These are phyloP conservation scores for Aspergillus taichungensis DNA, from an alignment of 495 filamentous ascomycete species.

Conservation along the genomic window DNA sequence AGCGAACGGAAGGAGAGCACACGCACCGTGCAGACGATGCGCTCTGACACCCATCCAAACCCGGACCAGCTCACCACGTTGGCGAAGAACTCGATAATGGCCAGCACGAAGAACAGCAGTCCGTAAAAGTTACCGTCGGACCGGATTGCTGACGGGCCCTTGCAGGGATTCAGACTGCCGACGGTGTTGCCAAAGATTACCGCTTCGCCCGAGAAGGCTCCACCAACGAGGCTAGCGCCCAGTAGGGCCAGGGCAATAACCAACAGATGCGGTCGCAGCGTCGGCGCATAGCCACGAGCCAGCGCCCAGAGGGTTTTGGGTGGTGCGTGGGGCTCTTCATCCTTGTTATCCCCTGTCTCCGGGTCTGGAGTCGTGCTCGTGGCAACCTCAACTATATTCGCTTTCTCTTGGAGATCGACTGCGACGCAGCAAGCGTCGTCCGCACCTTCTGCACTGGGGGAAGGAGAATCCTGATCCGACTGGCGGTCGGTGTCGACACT, in stretches of 20 bases:
- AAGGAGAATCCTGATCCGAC: constrained; percentile 19
- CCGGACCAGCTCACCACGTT: constrained; percentile 41
- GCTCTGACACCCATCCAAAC: constrained; percentile 45
- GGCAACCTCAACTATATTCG: constrained; percentile 11
- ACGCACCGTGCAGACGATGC: constrained; percentile 41
- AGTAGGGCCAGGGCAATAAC: constrained; percentile 28
- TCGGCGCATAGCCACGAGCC: constrained; percentile 21
- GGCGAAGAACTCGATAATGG: constrained; percentile 44
- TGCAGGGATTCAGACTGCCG: constrained; percentile 36
- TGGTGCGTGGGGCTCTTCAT: constrained; percentile 23
- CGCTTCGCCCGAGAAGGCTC: constrained; percentile 40
- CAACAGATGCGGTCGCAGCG: constrained; percentile 29
- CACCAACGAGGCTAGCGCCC: constrained; percentile 35
- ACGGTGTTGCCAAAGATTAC: constrained; percentile 47
- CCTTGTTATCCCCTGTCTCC: constrained; percentile 9
- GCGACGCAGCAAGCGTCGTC: constrained; percentile 12
- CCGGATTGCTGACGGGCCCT: constrained; percentile 24
- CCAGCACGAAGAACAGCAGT: constrained; percentile 48
- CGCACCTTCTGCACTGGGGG: constrained; percentile 17
- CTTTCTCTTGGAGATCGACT: constrained; percentile 4
- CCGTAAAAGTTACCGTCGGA: constrained; percentile 40
- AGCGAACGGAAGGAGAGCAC: constrained; percentile 43
- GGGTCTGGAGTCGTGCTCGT: constrained; percentile 9
- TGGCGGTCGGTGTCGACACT: constrained; percentile 16
- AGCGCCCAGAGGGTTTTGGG: constrained; percentile 25